Evolutionary conservation across 1,284 basidiomycete genomes (phyloP).

Genomic region (Marasmius tenuissimus): DNA sequence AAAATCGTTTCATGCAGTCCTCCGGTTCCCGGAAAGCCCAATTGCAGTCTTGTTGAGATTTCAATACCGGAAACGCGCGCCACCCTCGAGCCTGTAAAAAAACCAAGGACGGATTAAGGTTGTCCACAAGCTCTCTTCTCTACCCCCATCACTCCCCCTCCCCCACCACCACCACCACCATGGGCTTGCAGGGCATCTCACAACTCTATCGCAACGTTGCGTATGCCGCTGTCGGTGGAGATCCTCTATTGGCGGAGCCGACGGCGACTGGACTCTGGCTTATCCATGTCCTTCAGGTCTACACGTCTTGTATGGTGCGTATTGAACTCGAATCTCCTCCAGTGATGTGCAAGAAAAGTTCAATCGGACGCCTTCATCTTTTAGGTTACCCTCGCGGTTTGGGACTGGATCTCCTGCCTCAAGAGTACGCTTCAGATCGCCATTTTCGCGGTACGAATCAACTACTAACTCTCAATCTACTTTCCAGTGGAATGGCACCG

Average conservation of each 20-base stretch:
- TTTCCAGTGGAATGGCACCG: slow-evolving; percentile 11
- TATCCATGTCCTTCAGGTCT: slow-evolving; percentile 14
- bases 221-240: neutral
- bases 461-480: neutral
- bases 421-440: neutral
- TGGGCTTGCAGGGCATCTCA: neutral
- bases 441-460: neutral
- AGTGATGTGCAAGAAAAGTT: neutral
- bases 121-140: neutral
- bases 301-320: slow-evolving; percentile 12
- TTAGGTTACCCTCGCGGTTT: slow-evolving; percentile 6
- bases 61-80: neutral
- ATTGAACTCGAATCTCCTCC: neutral
- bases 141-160: neutral
- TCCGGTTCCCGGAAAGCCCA: too few species aligned
- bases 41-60: neutral
- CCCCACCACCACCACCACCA: neutral
- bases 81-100: too few species aligned
- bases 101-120: too few species aligned
- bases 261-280: slow-evolving; percentile 9
- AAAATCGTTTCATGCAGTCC: too few species aligned
- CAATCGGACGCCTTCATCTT: neutral
- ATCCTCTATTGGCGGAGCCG: neutral
- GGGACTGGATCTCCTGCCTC: slow-evolving; percentile 6
- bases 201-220: neutral